phyloP scores from a whole-genome alignment of 192 early-diverging fungal species.

The Rhizophagus sp. region DNA sequence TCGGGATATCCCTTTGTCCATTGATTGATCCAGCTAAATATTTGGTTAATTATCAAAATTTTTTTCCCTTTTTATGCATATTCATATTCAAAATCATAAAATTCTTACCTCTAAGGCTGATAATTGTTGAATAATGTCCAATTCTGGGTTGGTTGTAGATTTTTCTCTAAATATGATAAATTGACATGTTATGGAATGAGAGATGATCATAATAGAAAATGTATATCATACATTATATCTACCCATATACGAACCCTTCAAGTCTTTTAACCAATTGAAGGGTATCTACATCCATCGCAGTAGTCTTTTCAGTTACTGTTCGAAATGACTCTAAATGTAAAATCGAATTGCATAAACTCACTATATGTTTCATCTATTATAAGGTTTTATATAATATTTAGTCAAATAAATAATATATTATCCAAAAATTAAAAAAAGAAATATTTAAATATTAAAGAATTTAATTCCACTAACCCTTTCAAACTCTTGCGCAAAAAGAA shows the following conservation, averaged over 20 bases:
- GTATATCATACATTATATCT: not conserved
- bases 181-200: not conserved
- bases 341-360: conserved; percentile 19
- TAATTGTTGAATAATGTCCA: conserved; percentile 8
- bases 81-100: not conserved
- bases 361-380: conserved; percentile 20
- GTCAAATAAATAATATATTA: not conserved
- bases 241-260: not conserved
- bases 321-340: conserved; percentile 28
- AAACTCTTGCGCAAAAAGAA: conserved; percentile 29
- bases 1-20: not conserved
- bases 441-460: not conserved
- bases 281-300: conserved; percentile 27
- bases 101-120: not conserved
- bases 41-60: not conserved
- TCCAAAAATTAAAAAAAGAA: too few relatives aligned
- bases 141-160: not conserved
- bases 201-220: not conserved
- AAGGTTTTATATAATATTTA: not conserved
- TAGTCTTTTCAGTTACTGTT: conserved; percentile 16
- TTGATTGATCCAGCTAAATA: not conserved
- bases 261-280: conserved; percentile 14
- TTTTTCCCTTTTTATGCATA: not conserved
- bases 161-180: not conserved
- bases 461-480: conserved; percentile 4